Evolutionary conservation across 345 rosid genomes (phyloP), one percentile per base, ranked within the genome.

Genomic region (Garcia nutans): DNA sequence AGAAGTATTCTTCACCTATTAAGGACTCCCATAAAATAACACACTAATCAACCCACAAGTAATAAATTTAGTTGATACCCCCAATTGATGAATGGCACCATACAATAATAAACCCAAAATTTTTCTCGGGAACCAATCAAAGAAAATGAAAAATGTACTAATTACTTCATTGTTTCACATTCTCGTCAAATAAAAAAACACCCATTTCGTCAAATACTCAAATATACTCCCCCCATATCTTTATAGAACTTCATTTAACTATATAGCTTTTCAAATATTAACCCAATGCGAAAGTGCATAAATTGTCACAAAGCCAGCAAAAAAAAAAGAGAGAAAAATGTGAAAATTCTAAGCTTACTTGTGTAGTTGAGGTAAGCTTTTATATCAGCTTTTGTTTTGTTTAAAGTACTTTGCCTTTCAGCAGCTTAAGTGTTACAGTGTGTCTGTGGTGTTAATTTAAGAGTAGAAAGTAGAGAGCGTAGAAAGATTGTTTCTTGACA

Each of bases 111-210:
- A 13, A 22, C 71, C n/a, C 3, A 70, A 33, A 54, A 6, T 28
- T 28, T 70, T 55, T 70, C 47, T 55, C 61, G 26, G 73, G 16
- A 55, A 70, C 50, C 63, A 22, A 70, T 28, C 61, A 70, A 11
- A 31, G 24, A 33, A 70, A 70, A 70, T 37, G 49, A n/a, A 65
- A 65, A 65, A 41, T n/a, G 26, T 4, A 42, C 26, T 6, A 37
- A 19, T 41, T 19, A 9, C 49, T 37, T 37, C 24, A 37, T 19
- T 19, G 20, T n/a, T 16, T 68, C 8, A 37, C 24, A 24, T 50
- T 54, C 26, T 33, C 23, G 33, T 10, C 26, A 33, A 33, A 70
- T 70, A 10, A 19, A 70, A 23, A 57, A 11, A 55, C 33, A 55
- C 73, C 73, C 63, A 70, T 55, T 54, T 22, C 62, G n/a, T 2